A percentile compares a stretch with the other conserved stretches of the same genome.
Conservation (phyloP, 2,329 filamentous ascomycete species). For the Phoma sp. region DNA sequence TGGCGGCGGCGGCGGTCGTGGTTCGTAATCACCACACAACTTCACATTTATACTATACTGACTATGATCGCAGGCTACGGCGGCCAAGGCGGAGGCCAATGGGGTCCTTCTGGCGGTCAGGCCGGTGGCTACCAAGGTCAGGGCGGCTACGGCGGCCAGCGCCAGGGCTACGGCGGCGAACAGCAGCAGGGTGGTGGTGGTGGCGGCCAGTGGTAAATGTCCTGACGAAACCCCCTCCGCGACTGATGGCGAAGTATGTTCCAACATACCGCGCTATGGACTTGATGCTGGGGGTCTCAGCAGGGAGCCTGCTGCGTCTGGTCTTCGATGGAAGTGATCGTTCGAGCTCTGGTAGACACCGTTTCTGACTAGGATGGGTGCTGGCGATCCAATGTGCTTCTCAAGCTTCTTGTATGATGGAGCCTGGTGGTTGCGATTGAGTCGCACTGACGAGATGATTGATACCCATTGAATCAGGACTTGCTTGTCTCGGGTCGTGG, state of each 20-base stretch:
- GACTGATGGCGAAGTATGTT: constrained; percentile 21
- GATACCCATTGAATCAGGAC: constrained; percentile 51
- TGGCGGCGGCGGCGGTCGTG: constrained; percentile 30
- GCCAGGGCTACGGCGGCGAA: constrained; percentile 35
- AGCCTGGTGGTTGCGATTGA: constrained; percentile 28
- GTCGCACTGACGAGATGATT: constrained; percentile 49
- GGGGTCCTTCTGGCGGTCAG: constrained; percentile 32
- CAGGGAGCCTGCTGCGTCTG: constrained; percentile 11
- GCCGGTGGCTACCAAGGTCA: constrained; percentile 42
- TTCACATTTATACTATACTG: neutral
- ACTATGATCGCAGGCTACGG: constrained; percentile 29
- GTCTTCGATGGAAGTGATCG: constrained; percentile 22
- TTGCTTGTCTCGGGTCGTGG: constrained; percentile 37
- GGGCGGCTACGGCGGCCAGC: constrained; percentile 41
- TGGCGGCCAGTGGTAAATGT: constrained; percentile 46
- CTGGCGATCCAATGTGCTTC: constrained; percentile 35
- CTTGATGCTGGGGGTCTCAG: constrained; percentile 16
- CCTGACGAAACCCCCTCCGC: constrained; percentile 8
- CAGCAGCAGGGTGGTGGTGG: constrained; percentile 40
- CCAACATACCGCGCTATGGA: constrained; percentile 17
- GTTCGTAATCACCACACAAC: constrained; percentile 15
- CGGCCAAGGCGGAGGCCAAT: constrained; percentile 33
- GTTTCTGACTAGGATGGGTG: constrained; percentile 35
- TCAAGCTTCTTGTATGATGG: constrained; percentile 22
- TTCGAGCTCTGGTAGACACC: constrained; percentile 33